phyloP scores from a whole-genome alignment of 1,139 yeast species.

The Protomyces inouyei region DNA sequence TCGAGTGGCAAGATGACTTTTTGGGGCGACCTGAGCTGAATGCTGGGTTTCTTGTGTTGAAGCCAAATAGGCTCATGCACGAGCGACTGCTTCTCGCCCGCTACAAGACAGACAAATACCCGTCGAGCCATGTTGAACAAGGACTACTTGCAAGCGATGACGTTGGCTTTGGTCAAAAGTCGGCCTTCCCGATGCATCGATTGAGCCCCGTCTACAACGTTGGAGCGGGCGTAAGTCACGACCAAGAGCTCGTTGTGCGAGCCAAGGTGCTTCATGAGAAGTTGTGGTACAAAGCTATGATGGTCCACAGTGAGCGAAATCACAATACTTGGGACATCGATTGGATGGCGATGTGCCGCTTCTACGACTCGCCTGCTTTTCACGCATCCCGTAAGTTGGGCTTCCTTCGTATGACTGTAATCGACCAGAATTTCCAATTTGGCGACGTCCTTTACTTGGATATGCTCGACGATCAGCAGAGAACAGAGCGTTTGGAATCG shows the following conservation, averaged over 20 bases:
- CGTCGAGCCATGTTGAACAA: slow-evolving; percentile 2
- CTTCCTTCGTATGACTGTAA: slow-evolving; percentile 2
- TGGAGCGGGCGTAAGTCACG: background rate
- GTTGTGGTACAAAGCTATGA: slow-evolving; percentile 7
- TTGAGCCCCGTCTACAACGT: slow-evolving; percentile 4
- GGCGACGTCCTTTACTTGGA: background rate
- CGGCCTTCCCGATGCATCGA: slow-evolving; percentile 5
- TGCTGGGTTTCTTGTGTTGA: slow-evolving; percentile 5
- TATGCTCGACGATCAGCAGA: background rate
- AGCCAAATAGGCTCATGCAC: slow-evolving; percentile 12
- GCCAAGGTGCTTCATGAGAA: slow-evolving; percentile 13
- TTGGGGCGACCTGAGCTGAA: slow-evolving; percentile 3
- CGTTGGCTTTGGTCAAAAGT: slow-evolving; percentile 2
- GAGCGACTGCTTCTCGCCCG: slow-evolving; percentile 1
- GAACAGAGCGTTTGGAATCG: background rate
- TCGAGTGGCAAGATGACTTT: slow-evolving; percentile 5
- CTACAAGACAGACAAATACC: slow-evolving; percentile 6
- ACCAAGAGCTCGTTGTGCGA: background rate
- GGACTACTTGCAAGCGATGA: slow-evolving; percentile 7
- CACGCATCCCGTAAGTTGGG: slow-evolving; percentile 10
- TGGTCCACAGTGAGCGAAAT: background rate
- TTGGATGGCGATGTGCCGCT: slow-evolving; percentile 13
- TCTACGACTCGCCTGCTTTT: slow-evolving; percentile 6
- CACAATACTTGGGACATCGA: slow-evolving; percentile 5
- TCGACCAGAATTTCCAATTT: background rate